Evolutionary conservation across 495 filamentous ascomycete species (phyloP), one percentile per base, ranked within the genome.

Genomic region (Durotheca rogersii): DNA sequence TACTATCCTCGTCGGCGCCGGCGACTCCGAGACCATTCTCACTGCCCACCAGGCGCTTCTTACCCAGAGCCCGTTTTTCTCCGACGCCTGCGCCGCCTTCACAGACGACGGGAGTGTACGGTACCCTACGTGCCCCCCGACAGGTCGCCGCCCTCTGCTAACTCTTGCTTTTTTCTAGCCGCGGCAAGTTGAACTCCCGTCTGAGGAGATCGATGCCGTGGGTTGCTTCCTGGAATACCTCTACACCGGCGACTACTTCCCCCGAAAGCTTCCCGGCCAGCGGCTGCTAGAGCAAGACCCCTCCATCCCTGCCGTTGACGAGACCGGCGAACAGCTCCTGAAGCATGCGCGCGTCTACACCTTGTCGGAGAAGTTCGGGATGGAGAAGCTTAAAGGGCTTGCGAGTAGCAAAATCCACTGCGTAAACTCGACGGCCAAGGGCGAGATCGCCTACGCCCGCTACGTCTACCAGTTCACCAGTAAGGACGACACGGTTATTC

Each of bases 231-330:
- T 97, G 58, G 86, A 96, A 72, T 97, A 85, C 70, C 81, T 94
- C 21, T 97, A 97, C 71, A 95, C 88, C 1, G 81, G 81, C 66
- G 88, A 97, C 66, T 96, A 96, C 76, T 89, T 88, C 66, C 85
- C 88, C 2, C 72, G 75, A 51, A 83, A 84, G 57, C 41, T 84
- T 11, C 63, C 75, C n/a, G 73, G 78, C 33, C 68, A 78, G 41
- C 73, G 70, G 15, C 51, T 71, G 25, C 71, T 88, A 1, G 81
- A 87, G 56, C 65, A 66, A 34, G 81, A 85, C 57, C 74, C 84
- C 1, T 66, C 75, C 25, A 61, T 77, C 16, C 82, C 81, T 2
- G 64, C 65, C 4, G 72, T 85, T 15, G 89, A 95, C 68, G 72
- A 85, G 41, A 81, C 76, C 25, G 90, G 89, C 36, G 76, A 82